Conservation (phyloP, 345 rosid species). For the Noccaea caerulescens region DNA sequence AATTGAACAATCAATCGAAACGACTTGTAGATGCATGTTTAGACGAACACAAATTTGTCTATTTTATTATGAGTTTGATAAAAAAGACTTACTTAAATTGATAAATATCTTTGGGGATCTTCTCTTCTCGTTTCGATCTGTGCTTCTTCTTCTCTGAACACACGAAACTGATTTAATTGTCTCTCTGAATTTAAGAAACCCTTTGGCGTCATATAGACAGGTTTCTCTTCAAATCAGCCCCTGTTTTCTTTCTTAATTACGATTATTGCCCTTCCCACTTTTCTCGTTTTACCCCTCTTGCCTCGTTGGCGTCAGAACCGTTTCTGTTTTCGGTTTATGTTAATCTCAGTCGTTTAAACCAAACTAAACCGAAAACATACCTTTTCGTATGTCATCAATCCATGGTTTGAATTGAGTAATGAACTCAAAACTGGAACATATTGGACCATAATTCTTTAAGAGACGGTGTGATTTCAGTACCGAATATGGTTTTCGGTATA, state of each 20-base stretch:
- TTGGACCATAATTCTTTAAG: not conserved
- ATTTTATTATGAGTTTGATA: not conserved
- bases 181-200: slow-evolving; percentile 44
- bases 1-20: not conserved
- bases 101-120: slow-evolving; percentile 18
- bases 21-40: not conserved
- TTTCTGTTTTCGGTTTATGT: slow-evolving; percentile 35
- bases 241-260: slow-evolving; percentile 11
- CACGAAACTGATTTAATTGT: slow-evolving; percentile 43
- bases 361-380: not conserved
- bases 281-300: slow-evolving; percentile 39
- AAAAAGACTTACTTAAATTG: slow-evolving; percentile 37
- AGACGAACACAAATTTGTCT: not conserved
- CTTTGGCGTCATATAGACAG: slow-evolving; percentile 39
- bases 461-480: not conserved
- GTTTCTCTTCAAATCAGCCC: slow-evolving; percentile 21
- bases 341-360: not conserved
- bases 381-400: not conserved
- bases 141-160: slow-evolving; percentile 35
- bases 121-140: slow-evolving; percentile 13
- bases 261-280: slow-evolving; percentile 26
- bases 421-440: not conserved
- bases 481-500: not conserved
- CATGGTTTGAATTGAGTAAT: not conserved
- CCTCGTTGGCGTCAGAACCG: slow-evolving; percentile 42